Percentiles rank a stretch among this genome's conserved stretches.
Evolutionary conservation across 768 basidiomycete genomes (phyloP).

Genomic region (Tricholoma terreum): DNA sequence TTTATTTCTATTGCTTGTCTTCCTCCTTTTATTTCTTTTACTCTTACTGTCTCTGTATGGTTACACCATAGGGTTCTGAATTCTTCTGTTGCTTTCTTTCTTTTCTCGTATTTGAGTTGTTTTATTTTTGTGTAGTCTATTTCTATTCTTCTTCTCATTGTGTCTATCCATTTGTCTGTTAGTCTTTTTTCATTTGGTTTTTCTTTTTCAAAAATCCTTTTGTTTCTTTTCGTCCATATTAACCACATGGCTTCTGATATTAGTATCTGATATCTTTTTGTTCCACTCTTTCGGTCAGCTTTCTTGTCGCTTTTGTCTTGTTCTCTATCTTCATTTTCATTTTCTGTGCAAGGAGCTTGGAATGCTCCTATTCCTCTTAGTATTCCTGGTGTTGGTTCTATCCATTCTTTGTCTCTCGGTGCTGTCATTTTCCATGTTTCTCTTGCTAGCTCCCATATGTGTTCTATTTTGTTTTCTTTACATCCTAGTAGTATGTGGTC

Average conservation of each 20-base stretch:
- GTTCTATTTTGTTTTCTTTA: background rate
- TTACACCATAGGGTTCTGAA: slow-evolving; percentile 15
- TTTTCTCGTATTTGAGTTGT: background rate
- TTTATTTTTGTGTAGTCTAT: background rate
- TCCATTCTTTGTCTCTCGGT: background rate
- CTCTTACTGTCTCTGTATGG: no score
- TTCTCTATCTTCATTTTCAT: no score
- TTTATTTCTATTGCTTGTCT: no score
- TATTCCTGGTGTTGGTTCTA: background rate
- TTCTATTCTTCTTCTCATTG: background rate
- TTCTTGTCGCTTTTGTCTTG: background rate
- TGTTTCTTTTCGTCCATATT: background rate
- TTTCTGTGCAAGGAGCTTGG: background rate
- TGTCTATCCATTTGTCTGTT: background rate
- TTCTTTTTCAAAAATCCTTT: background rate
- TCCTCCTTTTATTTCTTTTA: no score
- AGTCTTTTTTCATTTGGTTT: background rate
- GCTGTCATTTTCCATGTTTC: background rate
- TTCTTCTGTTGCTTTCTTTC: background rate
- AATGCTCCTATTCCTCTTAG: background rate
- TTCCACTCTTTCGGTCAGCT: no score
- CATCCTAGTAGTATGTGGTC: slow-evolving; percentile 14
- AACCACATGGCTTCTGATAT: background rate
- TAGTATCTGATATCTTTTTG: background rate
- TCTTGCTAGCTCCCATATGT: background rate